These are phyloP conservation scores for Epichloe amarillans DNA, from an alignment of 2,329 filamentous ascomycete genomes.

Conservation along the genomic window DNA sequence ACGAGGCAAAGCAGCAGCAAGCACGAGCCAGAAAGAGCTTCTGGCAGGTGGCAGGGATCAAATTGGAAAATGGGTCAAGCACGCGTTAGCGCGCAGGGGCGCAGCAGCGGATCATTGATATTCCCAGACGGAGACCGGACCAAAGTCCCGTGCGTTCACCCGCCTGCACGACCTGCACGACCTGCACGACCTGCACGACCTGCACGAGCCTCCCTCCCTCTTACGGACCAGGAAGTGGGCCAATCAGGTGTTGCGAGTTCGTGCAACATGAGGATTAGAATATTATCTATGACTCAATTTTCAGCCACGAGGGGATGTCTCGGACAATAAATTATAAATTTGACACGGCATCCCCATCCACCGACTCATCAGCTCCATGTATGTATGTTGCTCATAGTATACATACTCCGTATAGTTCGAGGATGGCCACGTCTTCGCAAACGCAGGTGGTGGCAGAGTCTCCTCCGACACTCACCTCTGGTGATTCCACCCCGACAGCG, in stretches of 20 bases:
- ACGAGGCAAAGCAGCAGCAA: background rate
- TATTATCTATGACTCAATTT: background rate
- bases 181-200: background rate
- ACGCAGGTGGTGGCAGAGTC: background rate
- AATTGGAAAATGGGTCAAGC: background rate
- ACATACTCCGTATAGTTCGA: background rate
- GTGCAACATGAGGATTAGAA: too few relatives aligned
- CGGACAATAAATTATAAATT: background rate
- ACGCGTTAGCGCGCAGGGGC: background rate
- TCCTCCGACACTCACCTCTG: background rate
- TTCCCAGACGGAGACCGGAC: background rate
- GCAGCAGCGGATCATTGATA: background rate
- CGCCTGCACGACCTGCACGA: background rate
- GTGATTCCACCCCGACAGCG: background rate
- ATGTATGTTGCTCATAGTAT: background rate
- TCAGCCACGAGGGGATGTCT: background rate
- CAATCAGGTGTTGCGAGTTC: too few relatives aligned
- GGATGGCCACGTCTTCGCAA: background rate
- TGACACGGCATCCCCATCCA: background rate
- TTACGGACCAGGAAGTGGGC: too few relatives aligned
- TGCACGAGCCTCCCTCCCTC: background rate
- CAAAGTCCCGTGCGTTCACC: background rate
- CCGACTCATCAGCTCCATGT: background rate
- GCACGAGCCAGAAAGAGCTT: background rate
- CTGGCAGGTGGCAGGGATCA: background rate